A percentile compares a stretch with the other conserved stretches of the same genome.
phyloP scores from a whole-genome alignment of 2,329 filamentous ascomycete species.

The Botrytis cinerea region DNA sequence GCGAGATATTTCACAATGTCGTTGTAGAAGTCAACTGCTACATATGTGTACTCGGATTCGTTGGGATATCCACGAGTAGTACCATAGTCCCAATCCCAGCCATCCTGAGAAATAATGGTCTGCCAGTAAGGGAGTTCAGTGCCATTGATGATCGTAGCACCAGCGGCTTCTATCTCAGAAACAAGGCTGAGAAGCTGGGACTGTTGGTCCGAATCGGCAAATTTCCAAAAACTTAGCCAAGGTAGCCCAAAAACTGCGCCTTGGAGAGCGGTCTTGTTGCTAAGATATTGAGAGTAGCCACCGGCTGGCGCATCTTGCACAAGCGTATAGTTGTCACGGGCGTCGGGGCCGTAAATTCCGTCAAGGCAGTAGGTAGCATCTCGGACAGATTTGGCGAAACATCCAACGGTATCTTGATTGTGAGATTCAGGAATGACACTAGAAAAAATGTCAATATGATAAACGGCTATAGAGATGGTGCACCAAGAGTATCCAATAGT shows the following conservation, averaged over 20 bases:
- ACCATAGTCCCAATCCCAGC: conserved; percentile 77
- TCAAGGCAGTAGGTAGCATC: conserved; percentile 69
- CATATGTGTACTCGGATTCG: conserved; percentile 71
- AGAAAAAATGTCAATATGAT: conserved; percentile 38
- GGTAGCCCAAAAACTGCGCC: conserved; percentile 70
- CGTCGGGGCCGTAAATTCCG: conserved; percentile 66
- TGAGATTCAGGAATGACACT: conserved; percentile 65
- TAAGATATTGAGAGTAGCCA: conserved; percentile 55
- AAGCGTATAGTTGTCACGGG: conserved; percentile 65
- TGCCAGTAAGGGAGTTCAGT: conserved; percentile 67
- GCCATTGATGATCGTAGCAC: conserved; percentile 67
- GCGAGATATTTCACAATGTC: conserved; percentile 48
- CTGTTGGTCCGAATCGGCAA: conserved; percentile 58
- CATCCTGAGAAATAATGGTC: conserved; percentile 61
- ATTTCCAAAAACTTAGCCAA: conserved; percentile 70
- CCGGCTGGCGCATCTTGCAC: conserved; percentile 56
- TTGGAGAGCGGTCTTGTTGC: conserved; percentile 48
- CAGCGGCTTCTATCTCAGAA: conserved; percentile 56
- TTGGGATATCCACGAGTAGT: conserved; percentile 63
- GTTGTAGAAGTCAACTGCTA: conserved; percentile 71
- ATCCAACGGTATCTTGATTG: conserved; percentile 69
- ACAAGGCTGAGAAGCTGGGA: conserved; percentile 54
- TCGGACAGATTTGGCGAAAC: conserved; percentile 66
- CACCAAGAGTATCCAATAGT: neutral
- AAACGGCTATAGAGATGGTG: neutral